A percentile compares a stretch with the other conserved stretches of the same genome.
These are phyloP conservation scores for Geotrichum fermentans DNA, from an alignment of 1,139 yeast species.

Conservation along the genomic window DNA sequence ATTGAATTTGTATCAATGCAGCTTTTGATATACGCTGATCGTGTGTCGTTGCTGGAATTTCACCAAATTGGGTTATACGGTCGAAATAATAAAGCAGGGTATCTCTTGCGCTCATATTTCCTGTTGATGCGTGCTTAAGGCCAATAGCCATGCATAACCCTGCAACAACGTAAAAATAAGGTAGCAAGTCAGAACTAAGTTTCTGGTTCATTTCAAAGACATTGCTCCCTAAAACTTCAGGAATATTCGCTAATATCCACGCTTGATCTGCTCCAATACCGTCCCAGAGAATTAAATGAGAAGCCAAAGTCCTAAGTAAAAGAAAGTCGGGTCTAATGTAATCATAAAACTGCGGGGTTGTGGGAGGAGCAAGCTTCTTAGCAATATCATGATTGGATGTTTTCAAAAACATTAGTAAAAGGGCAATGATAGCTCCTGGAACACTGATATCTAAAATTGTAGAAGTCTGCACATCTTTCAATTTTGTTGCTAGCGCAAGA, in stretches of 20 bases:
- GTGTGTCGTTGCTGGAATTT: constrained; percentile 44
- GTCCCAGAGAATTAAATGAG: constrained; percentile 77
- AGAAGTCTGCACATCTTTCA: constrained; percentile 64
- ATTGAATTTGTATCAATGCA: constrained; percentile 55
- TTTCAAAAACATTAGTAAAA: constrained; percentile 67
- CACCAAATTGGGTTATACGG: constrained; percentile 51
- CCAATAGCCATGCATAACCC: constrained; percentile 78
- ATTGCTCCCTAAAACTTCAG: constrained; percentile 37
- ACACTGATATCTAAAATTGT: constrained; percentile 68
- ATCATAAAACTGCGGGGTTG: constrained; percentile 56
- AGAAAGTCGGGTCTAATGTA: constrained; percentile 78
- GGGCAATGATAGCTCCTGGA: constrained; percentile 75
- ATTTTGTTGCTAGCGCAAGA: constrained; percentile 54
- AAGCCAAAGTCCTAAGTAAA: constrained; percentile 62
- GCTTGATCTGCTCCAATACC: constrained; percentile 46
- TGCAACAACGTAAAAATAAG: constrained; percentile 62
- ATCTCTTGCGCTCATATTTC: constrained; percentile 50
- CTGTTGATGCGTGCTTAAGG: constrained; percentile 69
- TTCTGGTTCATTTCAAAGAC: constrained; percentile 28
- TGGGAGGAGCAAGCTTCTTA: constrained; percentile 58
- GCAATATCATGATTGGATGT: constrained; percentile 63
- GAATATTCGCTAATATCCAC: constrained; percentile 64
- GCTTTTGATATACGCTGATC: constrained; percentile 58
- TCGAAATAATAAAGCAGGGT: constrained; percentile 63
- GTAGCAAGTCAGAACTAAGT: constrained; percentile 60